A percentile compares a stretch with the other conserved stretches of the same genome.
Evolutionary conservation across 306 rosid genomes (phyloP).

Genomic region (Arachis hypogaea): DNA sequence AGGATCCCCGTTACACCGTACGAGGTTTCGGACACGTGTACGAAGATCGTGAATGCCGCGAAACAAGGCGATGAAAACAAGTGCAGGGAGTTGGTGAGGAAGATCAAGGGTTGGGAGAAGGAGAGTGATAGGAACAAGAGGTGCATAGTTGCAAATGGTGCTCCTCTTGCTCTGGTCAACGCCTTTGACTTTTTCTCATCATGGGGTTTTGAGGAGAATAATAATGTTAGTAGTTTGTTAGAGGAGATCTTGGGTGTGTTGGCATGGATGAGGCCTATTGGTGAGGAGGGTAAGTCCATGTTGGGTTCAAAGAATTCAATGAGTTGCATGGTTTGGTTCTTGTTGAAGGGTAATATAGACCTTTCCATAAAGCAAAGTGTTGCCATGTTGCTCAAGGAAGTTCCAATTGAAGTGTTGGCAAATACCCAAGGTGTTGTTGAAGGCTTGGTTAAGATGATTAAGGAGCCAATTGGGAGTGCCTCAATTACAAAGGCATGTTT

Average conservation of each 20-base stretch:
- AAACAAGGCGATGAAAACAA: conserved; percentile 45
- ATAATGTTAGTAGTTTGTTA: conserved; percentile 34
- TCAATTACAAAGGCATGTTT: conserved; percentile 59
- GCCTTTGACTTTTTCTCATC: conserved; percentile 57
- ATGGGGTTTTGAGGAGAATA: conserved; percentile 34
- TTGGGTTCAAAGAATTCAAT: conserved; percentile 57
- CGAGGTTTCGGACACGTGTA: conserved; percentile 54
- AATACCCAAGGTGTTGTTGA: conserved; percentile 59
- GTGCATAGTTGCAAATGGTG: conserved; percentile 51
- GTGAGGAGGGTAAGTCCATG: conserved; percentile 47
- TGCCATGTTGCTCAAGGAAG: conserved; percentile 59
- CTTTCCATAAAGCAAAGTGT: conserved; percentile 61
- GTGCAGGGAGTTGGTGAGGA: conserved; percentile 57
- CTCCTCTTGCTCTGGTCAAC: conserved; percentile 46
- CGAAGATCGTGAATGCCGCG: conserved; percentile 43
- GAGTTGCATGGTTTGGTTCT: conserved; percentile 51
- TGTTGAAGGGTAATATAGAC: conserved; percentile 50
- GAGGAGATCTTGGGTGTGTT: conserved; percentile 60
- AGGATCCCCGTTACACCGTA: conserved; percentile 59
- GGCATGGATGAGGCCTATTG: conserved; percentile 57
- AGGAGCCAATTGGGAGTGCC: conserved; percentile 55
- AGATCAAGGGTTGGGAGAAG: conserved; percentile 67
- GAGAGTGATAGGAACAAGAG: conserved; percentile 83
- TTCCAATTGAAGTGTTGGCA: conserved; percentile 42
- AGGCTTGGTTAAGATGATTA: conserved; percentile 58